Conservation (phyloP, 371 early-diverging fungal genomes). For the Rhizopus arrhizus region DNA sequence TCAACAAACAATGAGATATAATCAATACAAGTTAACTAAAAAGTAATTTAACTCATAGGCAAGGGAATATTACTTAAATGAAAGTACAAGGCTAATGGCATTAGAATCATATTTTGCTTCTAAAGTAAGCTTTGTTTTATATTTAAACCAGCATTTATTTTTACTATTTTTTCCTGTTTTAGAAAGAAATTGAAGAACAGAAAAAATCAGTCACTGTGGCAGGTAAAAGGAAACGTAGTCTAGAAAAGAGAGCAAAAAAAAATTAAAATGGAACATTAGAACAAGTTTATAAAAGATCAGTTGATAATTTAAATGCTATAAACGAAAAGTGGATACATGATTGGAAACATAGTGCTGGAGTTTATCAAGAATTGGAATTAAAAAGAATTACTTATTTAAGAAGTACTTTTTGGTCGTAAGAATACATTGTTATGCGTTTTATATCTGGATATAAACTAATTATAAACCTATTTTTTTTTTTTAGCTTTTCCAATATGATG, state of each 20-base stretch:
- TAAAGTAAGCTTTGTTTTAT: constrained; percentile 2
- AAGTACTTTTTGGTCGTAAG: constrained; percentile 45
- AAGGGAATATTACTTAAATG: constrained; percentile 27
- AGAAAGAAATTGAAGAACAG: constrained; percentile 37
- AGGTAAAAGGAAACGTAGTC: constrained; percentile 13
- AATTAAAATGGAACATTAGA: constrained; percentile 21
- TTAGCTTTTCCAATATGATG: constrained; percentile 51
- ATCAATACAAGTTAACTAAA: background rate
- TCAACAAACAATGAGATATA: background rate
- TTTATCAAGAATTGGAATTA: constrained; percentile 49
- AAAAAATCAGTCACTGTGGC: constrained; percentile 23
- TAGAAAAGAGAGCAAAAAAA: background rate
- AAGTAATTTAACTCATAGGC: constrained; percentile 17
- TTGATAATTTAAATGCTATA: constrained; percentile 33
- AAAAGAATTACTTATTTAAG: constrained; percentile 43
- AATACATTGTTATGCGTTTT: constrained; percentile 1
- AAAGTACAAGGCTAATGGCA: constrained; percentile 16
- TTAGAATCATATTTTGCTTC: constrained; percentile 12
- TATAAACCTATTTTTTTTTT: background rate
- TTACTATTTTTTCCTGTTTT: constrained; percentile 12
- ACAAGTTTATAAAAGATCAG: constrained; percentile 44
- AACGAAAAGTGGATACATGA: constrained; percentile 40
- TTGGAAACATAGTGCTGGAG: constrained; percentile 39
- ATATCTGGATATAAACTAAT: background rate
- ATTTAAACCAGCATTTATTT: background rate